Evolutionary conservation across 1,139 yeast species (phyloP).

Genomic region (Nakaseomyces glabratus): DNA sequence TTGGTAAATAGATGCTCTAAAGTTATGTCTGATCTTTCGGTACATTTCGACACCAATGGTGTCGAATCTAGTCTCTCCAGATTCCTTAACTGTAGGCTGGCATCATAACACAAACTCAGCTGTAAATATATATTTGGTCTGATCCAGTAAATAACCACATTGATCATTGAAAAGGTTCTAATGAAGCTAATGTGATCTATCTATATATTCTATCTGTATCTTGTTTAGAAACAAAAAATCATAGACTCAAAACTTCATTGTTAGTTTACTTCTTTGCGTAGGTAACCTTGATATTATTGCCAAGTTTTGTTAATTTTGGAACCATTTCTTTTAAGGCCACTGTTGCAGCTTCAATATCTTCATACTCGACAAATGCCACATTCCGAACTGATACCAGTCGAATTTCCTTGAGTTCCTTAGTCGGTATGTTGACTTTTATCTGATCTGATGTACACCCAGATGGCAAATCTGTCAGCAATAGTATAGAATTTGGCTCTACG

Average conservation of each 20-base stretch:
- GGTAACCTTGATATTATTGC: constrained; percentile 4
- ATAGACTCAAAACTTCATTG: neutral
- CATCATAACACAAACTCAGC: no score
- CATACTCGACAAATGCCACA: constrained; percentile 78
- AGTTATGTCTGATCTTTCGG: no score
- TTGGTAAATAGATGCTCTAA: constrained; percentile 45
- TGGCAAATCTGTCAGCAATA: constrained; percentile 63
- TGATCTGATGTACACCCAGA: constrained; percentile 36
- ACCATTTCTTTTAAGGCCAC: constrained; percentile 36
- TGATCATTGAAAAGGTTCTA: no score
- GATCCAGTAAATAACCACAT: no score
- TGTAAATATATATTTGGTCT: no score
- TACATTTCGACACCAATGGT: no score
- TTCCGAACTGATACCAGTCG: constrained; percentile 58
- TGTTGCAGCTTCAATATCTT: constrained; percentile 42
- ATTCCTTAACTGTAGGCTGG: no score
- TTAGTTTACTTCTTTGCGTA: constrained; percentile 5
- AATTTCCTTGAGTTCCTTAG: constrained; percentile 46
- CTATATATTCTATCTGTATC: no score
- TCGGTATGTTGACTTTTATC: constrained; percentile 37
- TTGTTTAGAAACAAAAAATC: neutral
- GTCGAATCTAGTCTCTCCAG: no score
- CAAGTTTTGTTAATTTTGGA: constrained; percentile 18
- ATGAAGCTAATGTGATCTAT: no score
- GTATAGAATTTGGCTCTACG: constrained; percentile 57